Conservation (phyloP, 257 asterid species). For the Datura wrightii region DNA sequence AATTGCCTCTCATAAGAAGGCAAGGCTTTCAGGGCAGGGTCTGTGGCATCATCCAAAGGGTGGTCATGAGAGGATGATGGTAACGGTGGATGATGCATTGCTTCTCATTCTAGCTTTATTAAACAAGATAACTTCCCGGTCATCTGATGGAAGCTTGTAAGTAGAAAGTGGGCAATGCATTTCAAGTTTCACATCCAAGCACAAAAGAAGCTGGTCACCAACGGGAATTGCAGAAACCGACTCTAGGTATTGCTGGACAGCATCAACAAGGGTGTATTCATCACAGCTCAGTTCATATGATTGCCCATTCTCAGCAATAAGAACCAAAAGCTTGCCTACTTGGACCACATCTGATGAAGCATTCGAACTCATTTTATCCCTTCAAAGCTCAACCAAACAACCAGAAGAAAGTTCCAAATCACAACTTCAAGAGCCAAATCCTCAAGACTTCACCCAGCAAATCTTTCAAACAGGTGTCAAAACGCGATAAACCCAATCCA, state of each 20-base stretch:
- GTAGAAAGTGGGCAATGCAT: slow-evolving; percentile 68
- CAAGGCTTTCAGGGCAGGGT: slow-evolving; percentile 89
- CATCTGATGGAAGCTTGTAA: slow-evolving; percentile 79
- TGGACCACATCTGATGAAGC: slow-evolving; percentile 64
- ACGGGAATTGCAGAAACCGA: slow-evolving; percentile 62
- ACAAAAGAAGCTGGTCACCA: slow-evolving; percentile 84
- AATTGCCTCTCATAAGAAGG: slow-evolving; percentile 93
- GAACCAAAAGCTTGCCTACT: slow-evolving; percentile 76
- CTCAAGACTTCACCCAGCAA: background rate
- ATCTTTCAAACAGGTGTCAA: background rate
- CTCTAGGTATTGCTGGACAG: slow-evolving; percentile 67
- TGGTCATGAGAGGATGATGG: slow-evolving; percentile 66
- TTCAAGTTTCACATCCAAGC: slow-evolving; percentile 87
- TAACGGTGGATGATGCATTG: slow-evolving; percentile 56
- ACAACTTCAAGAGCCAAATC: slow-evolving; percentile 24
- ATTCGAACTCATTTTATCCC: slow-evolving; percentile 53
- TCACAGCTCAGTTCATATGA: slow-evolving; percentile 71
- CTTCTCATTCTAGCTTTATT: slow-evolving; percentile 82
- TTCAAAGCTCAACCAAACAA: slow-evolving; percentile 28
- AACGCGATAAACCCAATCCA: background rate
- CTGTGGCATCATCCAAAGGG: slow-evolving; percentile 84
- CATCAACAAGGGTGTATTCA: slow-evolving; percentile 77
- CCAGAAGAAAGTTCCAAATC: slow-evolving; percentile 9
- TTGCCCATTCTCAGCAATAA: slow-evolving; percentile 89
- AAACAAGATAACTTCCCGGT: slow-evolving; percentile 73